Base-by-base conservation (phyloP, 768 basidiomycete species). In the Fistulinella prunicolor region DNA sequence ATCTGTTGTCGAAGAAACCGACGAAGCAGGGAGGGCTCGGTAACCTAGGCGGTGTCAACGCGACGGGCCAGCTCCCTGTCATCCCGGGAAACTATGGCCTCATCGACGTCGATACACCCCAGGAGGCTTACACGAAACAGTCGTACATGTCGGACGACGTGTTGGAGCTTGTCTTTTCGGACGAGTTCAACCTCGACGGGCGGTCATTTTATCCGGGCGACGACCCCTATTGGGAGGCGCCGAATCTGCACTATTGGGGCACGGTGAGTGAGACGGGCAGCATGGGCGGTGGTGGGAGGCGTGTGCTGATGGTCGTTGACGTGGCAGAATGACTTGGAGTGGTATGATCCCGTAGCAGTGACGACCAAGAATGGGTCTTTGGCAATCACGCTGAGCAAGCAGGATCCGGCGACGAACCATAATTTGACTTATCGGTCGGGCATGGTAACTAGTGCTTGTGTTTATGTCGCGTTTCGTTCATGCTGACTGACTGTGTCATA, bases 111-210 rank as follows among this genome's bases (percentile, higher is more conserved):
- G 73, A 80, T 37, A 83, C 83, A 0, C 83, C 82, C 9, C 17
- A 67, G 51, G 69, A 75, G 16, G 64, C 65, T 20, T 67, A 74
- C 68, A 73, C 62, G 39, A 72, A 67, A 43, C 54, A 61, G 36
- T 64, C 69, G 0, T 82, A 74, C 59, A 68, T 49, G 57, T 56
- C 65, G 1, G 8, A 66, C 14, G 64, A 68, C 26, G 69, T 71
- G 4, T 35, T 68, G 59, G 65, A 73, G 69, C 70, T 87, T 44
- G 81, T 89, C 16, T 93, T 89, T 66, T 84, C 81, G 1, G 89
- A 93, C 61, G 90, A 92, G 70, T 93, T 93, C 64, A 80, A 91
- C 49, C 63, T 61, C 20, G 85, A 86, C 3, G 89, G 87, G 0
- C 71, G 86, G 10, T 73, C 80, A 7, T 88, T 88, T 61, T 83